Evolutionary conservation across 1,139 yeast species (phyloP), one percentile per base, ranked within the genome.

Genomic region (Pichia cactophila): DNA sequence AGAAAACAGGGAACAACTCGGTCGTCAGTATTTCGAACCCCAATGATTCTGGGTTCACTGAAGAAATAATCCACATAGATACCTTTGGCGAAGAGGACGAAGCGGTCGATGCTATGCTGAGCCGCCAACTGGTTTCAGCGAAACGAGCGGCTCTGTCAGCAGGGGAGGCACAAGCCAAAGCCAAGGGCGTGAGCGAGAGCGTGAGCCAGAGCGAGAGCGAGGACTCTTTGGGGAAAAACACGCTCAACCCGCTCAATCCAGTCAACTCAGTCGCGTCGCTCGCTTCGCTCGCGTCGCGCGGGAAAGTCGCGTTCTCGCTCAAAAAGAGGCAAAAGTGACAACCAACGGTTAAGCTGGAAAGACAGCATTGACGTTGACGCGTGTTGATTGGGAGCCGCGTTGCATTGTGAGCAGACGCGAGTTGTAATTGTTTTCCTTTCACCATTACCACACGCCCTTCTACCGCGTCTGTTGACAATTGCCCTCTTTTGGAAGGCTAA

Each of bases 291-390:
- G 29, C 20, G n/a, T 17, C 45, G 20, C 45, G 45, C 3, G n/a
- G 29, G 17, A 23, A 26, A 10, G 41, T 43, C 41, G 45, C 45
- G 41, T 43, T 43, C 33, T 20, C 28, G 7, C 28, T 43, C 29
- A 37, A 37, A 17, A 29, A 29, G 6, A 16, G 20, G 28, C 26
- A n/a, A 8, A 35, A 35, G 38, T n/a, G 38, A n/a, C 38, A 14
- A n/a, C 7, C 36, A 33, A 17, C 20, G 20, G 20, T 17, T 17
- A 17, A 17, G 20, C 20, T 17, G 20, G 20, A 17, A 17, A 17
- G 20, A 17, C n/a, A 33, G 14, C 7, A 10, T 12, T 14, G 7
- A n/a, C 36, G 36, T 14, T 33, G 36, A n/a, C 36, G 36, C 29
- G 29, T 28, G 29, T 28, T 28, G 20, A 17, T 17, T 17, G 23